A percentile compares a stretch with the other conserved stretches of the same genome.
These are phyloP conservation scores for Pythium rishiriense DNA, from an alignment of 352 stramenopile genomes.

Conservation along the genomic window DNA sequence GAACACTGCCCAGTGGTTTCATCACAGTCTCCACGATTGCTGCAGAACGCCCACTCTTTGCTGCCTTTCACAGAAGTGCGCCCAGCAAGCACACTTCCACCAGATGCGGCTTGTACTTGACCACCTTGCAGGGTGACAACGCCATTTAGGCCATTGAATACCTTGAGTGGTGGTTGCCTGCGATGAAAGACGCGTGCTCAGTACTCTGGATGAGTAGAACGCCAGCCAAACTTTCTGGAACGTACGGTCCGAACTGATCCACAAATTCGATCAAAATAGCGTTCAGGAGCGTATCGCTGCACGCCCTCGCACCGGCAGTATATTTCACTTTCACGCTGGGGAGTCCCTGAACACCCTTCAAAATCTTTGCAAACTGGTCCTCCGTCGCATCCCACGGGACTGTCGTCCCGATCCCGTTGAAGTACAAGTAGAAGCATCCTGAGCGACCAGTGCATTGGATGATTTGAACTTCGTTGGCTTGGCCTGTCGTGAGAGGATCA, in stretches of 20 bases:
- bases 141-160: conserved; percentile 40
- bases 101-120: conserved; percentile 48
- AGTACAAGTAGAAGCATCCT: conserved; percentile 71
- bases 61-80: conserved; percentile 65
- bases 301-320: conserved; percentile 36
- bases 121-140: conserved; percentile 43
- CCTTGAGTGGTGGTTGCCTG: conserved; percentile 66
- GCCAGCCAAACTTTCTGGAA: neutral
- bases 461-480: conserved; percentile 86
- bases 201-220: neutral
- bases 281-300: conserved; percentile 41
- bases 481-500: conserved; percentile 80
- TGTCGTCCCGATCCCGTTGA: conserved; percentile 48
- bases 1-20: conserved; percentile 47
- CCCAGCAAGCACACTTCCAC: conserved; percentile 41
- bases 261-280: conserved; percentile 69
- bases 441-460: conserved; percentile 72
- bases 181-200: neutral
- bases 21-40: conserved; percentile 88
- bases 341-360: conserved; percentile 40
- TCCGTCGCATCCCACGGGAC: conserved; percentile 61
- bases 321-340: conserved; percentile 55
- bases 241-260: conserved; percentile 59
- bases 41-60: conserved; percentile 90
- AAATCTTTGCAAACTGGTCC: conserved; percentile 46